phyloP scores from a whole-genome alignment of 2,329 filamentous ascomycete genomes.

The Monilinia laxa region DNA sequence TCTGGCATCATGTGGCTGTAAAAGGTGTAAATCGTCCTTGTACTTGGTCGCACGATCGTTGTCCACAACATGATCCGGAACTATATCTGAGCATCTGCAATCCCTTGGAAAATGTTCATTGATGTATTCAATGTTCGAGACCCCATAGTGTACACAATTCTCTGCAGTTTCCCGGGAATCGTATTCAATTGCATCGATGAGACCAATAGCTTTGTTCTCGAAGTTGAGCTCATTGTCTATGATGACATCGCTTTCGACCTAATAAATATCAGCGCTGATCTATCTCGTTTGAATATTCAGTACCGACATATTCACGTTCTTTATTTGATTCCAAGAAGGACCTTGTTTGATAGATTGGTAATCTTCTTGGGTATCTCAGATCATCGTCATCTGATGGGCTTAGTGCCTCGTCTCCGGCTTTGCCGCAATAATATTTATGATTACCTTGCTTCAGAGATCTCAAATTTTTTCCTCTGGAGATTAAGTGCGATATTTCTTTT shows the following conservation, averaged over 20 bases:
- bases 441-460: neutral
- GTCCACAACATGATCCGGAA: conserved; percentile 10
- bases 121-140: neutral
- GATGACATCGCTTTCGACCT: conserved; percentile 14
- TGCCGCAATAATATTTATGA: conserved; percentile 4
- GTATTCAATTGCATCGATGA: neutral
- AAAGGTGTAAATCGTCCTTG: conserved; percentile 1
- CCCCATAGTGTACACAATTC: neutral
- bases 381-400: neutral
- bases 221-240: neutral
- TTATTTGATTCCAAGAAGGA: neutral
- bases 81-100: neutral
- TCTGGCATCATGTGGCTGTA: neutral
- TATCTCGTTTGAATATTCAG: neutral
- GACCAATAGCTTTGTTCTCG: conserved; percentile 9
- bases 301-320: neutral
- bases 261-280: neutral
- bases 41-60: conserved; percentile 4
- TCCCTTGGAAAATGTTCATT: neutral
- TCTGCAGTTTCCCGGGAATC: conserved; percentile 1
- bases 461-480: conserved; percentile 11
- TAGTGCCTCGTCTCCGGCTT: neutral
- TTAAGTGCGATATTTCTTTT: neutral
- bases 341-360: neutral
- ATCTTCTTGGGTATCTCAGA: neutral